Evolutionary conservation across 176 grass and related monocot genomes (phyloP).

Genomic region (Oryza nivara): DNA sequence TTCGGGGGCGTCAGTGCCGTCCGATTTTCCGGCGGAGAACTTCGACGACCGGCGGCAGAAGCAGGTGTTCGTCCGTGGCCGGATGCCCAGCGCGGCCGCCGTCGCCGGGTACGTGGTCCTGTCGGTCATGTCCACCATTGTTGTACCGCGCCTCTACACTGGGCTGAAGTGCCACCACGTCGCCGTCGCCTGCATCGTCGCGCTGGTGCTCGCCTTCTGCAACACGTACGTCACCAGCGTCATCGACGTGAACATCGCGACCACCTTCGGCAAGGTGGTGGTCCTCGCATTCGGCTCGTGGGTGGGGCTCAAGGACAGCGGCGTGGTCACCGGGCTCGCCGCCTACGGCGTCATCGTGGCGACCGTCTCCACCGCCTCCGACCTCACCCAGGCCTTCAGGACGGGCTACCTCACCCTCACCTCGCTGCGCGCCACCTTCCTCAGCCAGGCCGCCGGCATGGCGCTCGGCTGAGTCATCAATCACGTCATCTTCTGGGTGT

Average conservation of each 20-base stretch:
- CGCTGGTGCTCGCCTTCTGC: slow-evolving; percentile 60
- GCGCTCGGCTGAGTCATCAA: slow-evolving; percentile 61
- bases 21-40: not conserved
- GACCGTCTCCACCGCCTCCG: too few species aligned
- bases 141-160: slow-evolving; percentile 50
- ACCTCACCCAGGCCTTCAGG: too few species aligned
- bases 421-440: slow-evolving; percentile 56
- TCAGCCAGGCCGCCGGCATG: slow-evolving; percentile 58
- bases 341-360: too few species aligned
- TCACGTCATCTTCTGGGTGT: slow-evolving; percentile 52
- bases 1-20: slow-evolving; percentile 19
- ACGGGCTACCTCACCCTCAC: slow-evolving; percentile 58
- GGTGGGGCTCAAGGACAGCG: too few species aligned
- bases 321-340: too few species aligned
- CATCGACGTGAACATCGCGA: slow-evolving; percentile 49
- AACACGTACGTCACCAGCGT: slow-evolving; percentile 65
- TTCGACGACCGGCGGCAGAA: not conserved
- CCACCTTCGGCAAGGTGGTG: slow-evolving; percentile 53
- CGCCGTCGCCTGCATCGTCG: slow-evolving; percentile 47
- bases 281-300: too few species aligned
- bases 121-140: slow-evolving; percentile 34
- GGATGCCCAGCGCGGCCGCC: slow-evolving; percentile 33
- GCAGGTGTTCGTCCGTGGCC: slow-evolving; percentile 57
- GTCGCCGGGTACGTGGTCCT: slow-evolving; percentile 36
- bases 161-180: slow-evolving; percentile 57